Evolutionary conservation across 2,329 filamentous ascomycete genomes (phyloP).

Genomic region (Hypoxylon sp.): DNA sequence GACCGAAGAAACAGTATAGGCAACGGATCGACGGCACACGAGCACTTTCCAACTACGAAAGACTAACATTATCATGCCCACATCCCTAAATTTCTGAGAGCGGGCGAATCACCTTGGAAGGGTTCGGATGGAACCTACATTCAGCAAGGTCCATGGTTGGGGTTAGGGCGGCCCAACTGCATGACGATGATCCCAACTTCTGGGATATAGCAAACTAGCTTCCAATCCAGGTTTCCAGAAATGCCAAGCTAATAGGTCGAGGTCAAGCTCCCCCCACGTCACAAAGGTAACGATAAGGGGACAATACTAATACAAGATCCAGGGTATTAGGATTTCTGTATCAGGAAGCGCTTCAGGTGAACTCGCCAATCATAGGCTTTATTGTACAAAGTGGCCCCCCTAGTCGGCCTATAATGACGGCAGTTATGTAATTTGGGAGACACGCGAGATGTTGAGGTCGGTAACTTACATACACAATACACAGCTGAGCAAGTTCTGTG

Average conservation of each 20-base stretch:
- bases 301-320: slow-evolving; percentile 15
- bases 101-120: slow-evolving; percentile 30
- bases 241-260: slow-evolving; percentile 38
- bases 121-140: slow-evolving; percentile 6
- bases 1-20: slow-evolving; percentile 28
- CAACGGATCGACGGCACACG: slow-evolving; percentile 41
- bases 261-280: slow-evolving; percentile 27
- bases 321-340: slow-evolving; percentile 7
- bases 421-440: slow-evolving; percentile 28
- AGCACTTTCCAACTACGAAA: slow-evolving; percentile 36
- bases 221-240: slow-evolving; percentile 28
- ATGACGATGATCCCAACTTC: slow-evolving; percentile 44
- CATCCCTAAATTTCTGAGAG: slow-evolving; percentile 27
- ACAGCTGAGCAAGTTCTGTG: slow-evolving; percentile 11
- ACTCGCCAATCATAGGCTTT: slow-evolving; percentile 23
- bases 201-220: slow-evolving; percentile 35
- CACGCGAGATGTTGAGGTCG: slow-evolving; percentile 10
- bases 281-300: slow-evolving; percentile 32
- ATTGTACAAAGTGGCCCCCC: slow-evolving; percentile 15
- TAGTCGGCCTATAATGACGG: slow-evolving; percentile 19
- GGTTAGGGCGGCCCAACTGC: slow-evolving; percentile 27
- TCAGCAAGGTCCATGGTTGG: slow-evolving; percentile 31
- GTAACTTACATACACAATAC: slow-evolving; percentile 23
- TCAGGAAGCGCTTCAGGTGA: slow-evolving; percentile 24
- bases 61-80: slow-evolving; percentile 34